Conservation (phyloP, 2,329 filamentous ascomycete genomes). For the Colletotrichum lini region DNA sequence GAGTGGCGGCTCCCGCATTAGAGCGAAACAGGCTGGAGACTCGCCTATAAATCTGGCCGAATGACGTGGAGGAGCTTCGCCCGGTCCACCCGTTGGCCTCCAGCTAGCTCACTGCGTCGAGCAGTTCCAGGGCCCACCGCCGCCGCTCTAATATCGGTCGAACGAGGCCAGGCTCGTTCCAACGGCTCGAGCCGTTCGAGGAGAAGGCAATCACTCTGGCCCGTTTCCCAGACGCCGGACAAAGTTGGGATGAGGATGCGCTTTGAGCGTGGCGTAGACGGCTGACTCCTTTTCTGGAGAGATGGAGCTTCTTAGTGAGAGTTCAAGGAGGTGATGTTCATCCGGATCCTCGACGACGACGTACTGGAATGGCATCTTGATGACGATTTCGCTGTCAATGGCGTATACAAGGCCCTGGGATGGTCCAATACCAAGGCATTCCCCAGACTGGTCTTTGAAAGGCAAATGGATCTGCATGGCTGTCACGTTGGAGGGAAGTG, state of each 20-base stretch:
- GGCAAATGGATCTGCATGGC: neutral
- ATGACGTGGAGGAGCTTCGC: neutral
- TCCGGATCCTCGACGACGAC: neutral
- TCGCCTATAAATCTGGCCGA: neutral
- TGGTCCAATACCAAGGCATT: neutral
- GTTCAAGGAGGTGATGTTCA: neutral
- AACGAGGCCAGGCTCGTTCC: neutral
- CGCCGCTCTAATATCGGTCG: neutral
- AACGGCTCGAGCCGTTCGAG: too few species aligned
- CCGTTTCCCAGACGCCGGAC: neutral
- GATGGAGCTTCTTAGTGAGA: neutral
- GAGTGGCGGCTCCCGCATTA: neutral
- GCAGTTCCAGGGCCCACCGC: neutral
- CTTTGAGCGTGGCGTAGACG: neutral
- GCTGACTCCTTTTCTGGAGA: neutral
- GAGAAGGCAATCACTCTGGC: too few species aligned
- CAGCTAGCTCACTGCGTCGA: neutral
- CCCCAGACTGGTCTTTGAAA: neutral
- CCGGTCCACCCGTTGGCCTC: neutral
- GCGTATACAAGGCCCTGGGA: neutral
- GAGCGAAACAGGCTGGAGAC: neutral
- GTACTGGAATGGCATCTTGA: neutral
- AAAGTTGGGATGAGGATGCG: neutral
- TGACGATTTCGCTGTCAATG: neutral
- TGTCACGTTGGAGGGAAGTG: too few species aligned